Evolutionary conservation across 225 moss, liverwort and hornwort genomes (phyloP).

Genomic region (Antitrichia curtipendula): DNA sequence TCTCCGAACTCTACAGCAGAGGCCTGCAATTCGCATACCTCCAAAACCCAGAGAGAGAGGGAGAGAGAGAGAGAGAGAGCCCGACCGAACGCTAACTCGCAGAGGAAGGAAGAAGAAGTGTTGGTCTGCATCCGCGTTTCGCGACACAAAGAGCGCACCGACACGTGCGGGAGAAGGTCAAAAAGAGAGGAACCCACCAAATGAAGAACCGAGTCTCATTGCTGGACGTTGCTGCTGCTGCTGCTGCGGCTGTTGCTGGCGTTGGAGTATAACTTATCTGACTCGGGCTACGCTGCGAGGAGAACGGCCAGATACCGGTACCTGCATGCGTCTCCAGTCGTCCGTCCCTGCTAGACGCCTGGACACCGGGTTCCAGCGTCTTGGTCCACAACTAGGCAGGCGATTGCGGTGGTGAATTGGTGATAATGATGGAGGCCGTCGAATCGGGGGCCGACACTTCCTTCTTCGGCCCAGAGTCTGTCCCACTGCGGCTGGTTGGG

Average conservation of each 20-base stretch:
- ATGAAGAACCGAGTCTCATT: not conserved
- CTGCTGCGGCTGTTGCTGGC: not conserved
- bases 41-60: not conserved
- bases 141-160: conserved; percentile 24
- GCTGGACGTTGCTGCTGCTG: not conserved
- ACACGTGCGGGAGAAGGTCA: conserved; percentile 32
- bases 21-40: not conserved
- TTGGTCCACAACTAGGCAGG: not conserved
- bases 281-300: not conserved
- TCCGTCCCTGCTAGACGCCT: not conserved
- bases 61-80: not conserved
- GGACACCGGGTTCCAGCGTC: not conserved
- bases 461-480: not conserved
- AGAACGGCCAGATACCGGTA: conserved; percentile 11
- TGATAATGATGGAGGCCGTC: conserved; percentile 2
- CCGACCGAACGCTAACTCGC: not conserved
- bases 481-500: not conserved
- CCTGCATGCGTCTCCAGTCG: not conserved
- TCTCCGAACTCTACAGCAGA: not conserved
- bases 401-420: not conserved
- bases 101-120: not conserved
- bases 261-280: conserved; percentile 1
- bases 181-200: not conserved
- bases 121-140: conserved; percentile 1
- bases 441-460: conserved; percentile 16